Percentiles rank a stretch among this genome's conserved stretches.
Evolutionary conservation across 495 filamentous ascomycete genomes (phyloP).

Genomic region (Thermothielavioides terrestris): DNA sequence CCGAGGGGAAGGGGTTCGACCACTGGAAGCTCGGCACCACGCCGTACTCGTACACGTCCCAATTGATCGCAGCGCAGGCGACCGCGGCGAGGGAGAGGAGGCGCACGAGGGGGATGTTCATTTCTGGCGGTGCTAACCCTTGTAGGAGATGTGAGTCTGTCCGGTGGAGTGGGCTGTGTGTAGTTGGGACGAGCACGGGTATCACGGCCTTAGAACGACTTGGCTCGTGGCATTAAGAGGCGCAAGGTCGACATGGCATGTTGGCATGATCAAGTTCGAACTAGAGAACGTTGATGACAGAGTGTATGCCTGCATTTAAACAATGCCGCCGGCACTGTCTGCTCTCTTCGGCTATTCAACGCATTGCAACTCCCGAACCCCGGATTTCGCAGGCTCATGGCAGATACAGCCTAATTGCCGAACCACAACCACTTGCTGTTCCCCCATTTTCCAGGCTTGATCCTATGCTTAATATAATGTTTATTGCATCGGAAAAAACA

Average conservation of each 20-base stretch:
- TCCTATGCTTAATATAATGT: not conserved
- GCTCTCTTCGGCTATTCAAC: not conserved
- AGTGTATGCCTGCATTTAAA: not conserved
- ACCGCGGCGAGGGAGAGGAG: not conserved
- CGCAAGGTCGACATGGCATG: too few relatives aligned
- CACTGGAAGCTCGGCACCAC: constrained; percentile 26
- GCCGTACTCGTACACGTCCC: constrained; percentile 26
- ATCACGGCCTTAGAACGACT: too few relatives aligned
- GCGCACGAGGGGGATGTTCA: constrained; percentile 2
- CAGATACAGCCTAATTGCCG: constrained; percentile 15
- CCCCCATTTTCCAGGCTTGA: not conserved
- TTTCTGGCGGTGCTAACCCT: not conserved
- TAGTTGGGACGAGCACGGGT: too few relatives aligned
- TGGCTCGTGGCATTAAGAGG: too few relatives aligned
- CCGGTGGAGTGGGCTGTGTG: not conserved
- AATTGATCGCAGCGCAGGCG: constrained; percentile 20
- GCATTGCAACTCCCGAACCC: constrained; percentile 4
- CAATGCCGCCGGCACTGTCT: not conserved
- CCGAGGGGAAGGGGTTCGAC: constrained; percentile 26
- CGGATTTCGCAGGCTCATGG: not conserved
- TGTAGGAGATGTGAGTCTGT: not conserved
- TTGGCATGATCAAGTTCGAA: not conserved
- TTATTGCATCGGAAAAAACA: constrained; percentile 2
- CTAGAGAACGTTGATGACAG: not conserved
- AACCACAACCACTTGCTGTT: not conserved